Evolutionary conservation across 768 basidiomycete species (phyloP).

Genomic region (Kwoniella bestiolae): DNA sequence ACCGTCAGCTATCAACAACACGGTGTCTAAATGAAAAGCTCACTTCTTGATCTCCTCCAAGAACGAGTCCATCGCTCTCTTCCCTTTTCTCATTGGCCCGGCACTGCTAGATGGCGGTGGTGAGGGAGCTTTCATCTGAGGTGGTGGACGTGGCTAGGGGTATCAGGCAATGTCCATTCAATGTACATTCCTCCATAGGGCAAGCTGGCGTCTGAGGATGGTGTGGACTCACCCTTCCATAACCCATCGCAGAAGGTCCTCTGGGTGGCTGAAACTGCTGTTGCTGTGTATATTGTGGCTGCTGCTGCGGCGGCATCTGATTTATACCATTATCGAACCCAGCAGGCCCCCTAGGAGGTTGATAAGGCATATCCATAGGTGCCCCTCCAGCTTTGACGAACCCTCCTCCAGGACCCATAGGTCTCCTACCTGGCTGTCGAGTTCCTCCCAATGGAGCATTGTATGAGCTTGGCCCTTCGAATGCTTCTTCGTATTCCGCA

Average conservation of each 20-base stretch:
- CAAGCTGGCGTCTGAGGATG: slow-evolving; percentile 1
- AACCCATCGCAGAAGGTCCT: slow-evolving; percentile 34
- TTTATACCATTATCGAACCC: background rate
- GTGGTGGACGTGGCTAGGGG: slow-evolving; percentile 1
- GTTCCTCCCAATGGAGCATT: slow-evolving; percentile 28
- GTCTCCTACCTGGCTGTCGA: slow-evolving; percentile 15
- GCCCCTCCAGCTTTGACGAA: slow-evolving; percentile 57
- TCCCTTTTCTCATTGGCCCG: slow-evolving; percentile 80
- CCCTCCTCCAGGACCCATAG: slow-evolving; percentile 43
- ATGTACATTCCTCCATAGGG: background rate
- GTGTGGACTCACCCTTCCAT: slow-evolving; percentile 14
- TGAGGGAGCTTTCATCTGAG: slow-evolving; percentile 62
- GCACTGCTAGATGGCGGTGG: slow-evolving; percentile 59
- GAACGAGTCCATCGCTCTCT: slow-evolving; percentile 93
- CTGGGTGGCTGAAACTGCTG: slow-evolving; percentile 14
- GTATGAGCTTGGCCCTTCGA: slow-evolving; percentile 35
- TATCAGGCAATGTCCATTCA: background rate
- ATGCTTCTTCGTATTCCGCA: slow-evolving; percentile 55
- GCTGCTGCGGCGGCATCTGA: background rate
- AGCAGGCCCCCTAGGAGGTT: slow-evolving; percentile 9
- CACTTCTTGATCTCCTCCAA: slow-evolving; percentile 95
- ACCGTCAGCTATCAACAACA: background rate
- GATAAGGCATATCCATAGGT: slow-evolving; percentile 19
- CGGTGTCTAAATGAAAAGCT: slow-evolving; percentile 23
- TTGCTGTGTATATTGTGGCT: background rate